A percentile compares a stretch with the other conserved stretches of the same genome.
Evolutionary conservation across 2,329 filamentous ascomycete species (phyloP).

Genomic region (Monilinia vaccinii-corymbosi): DNA sequence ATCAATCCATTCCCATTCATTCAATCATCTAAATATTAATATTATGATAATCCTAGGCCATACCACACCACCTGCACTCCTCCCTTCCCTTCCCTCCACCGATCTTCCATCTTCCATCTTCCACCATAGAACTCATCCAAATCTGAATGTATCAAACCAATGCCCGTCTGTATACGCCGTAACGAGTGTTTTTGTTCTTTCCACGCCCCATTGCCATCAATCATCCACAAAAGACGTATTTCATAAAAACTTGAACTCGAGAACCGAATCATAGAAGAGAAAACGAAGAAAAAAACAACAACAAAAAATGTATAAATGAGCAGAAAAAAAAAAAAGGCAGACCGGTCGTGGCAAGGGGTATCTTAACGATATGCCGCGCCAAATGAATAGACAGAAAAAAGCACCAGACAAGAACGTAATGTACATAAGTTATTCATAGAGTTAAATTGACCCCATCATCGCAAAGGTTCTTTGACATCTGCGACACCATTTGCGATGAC

Average conservation of each 20-base stretch:
- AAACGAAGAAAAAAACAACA: background rate
- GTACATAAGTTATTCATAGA: conserved; percentile 8
- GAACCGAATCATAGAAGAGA: background rate
- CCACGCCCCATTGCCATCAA: background rate
- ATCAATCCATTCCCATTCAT: background rate
- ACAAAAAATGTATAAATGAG: conserved; percentile 3
- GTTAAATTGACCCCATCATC: conserved; percentile 32
- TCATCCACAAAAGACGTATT: background rate
- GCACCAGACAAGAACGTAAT: conserved; percentile 8
- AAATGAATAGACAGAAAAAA: conserved; percentile 6
- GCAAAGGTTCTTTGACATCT: conserved; percentile 56
- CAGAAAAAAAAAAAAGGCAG: conserved; percentile 1
- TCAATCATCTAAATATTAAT: conserved; percentile 7
- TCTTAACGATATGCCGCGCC: conserved; percentile 9
- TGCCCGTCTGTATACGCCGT: background rate
- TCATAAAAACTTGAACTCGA: background rate
- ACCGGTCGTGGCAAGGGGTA: conserved; percentile 7
- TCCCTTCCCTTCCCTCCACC: background rate
- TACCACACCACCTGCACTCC: background rate
- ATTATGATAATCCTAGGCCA: background rate
- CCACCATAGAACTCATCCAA: background rate
- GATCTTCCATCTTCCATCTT: background rate
- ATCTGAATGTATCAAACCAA: background rate
- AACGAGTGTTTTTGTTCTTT: conserved; percentile 3
- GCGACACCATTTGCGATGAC: conserved; percentile 61